Conservation (phyloP, 257 asterid species). For the Craterostigma plantagineum region DNA sequence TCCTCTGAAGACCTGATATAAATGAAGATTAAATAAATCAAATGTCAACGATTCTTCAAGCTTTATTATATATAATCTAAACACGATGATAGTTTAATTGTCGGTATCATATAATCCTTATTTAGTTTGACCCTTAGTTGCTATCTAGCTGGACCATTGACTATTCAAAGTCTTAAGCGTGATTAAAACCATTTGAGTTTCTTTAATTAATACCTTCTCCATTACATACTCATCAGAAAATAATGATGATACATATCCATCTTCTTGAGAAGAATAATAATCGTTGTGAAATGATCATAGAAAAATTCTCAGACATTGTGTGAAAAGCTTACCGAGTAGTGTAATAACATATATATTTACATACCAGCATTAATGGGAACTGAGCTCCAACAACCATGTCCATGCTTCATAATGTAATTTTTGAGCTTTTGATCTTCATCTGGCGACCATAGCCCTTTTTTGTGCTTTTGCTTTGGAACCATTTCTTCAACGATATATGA, state of each 20-base stretch:
- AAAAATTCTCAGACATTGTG: no score
- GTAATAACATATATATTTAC: no score
- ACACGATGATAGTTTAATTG: no score
- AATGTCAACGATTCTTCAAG: no score
- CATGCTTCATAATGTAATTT: constrained; percentile 11
- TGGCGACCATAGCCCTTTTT: constrained; percentile 25
- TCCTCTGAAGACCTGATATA: constrained; percentile 14
- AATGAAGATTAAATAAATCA: no score
- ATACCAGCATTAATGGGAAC: constrained; percentile 23
- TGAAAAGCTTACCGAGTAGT: no score
- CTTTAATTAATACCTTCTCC: background rate
- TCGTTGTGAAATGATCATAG: no score
- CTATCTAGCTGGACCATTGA: constrained; percentile 26
- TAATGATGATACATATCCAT: background rate
- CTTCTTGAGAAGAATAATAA: no score
- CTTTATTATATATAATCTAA: no score
- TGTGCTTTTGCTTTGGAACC: constrained; percentile 11
- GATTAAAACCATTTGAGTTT: background rate
- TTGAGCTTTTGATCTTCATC: constrained; percentile 24
- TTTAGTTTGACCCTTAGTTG: background rate
- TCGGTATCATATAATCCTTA: background rate
- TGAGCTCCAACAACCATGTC: constrained; percentile 23
- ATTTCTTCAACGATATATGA: no score
- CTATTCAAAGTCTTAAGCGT: no score
- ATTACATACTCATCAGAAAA: background rate